A percentile compares a stretch with the other conserved stretches of the same genome.
These are phyloP conservation scores for Chiua virens DNA, from an alignment of 768 basidiomycete species.

Conservation along the genomic window DNA sequence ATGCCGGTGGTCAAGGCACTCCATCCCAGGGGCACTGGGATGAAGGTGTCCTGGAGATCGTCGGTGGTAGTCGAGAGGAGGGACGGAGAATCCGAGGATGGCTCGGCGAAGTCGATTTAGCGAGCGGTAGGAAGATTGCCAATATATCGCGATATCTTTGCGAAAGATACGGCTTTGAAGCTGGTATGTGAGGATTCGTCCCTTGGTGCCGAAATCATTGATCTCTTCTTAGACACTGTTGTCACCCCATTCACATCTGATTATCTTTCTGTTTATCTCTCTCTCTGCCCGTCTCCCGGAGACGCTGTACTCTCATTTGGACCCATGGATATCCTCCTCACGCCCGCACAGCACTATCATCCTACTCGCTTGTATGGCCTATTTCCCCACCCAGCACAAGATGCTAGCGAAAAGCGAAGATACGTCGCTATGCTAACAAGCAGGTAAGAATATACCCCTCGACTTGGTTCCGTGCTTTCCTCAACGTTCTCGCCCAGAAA, in stretches of 20 bases:
- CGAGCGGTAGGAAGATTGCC: constrained; percentile 62
- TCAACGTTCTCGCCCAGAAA: constrained; percentile 47
- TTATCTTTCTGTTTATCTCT: constrained; percentile 74
- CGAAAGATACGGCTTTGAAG: constrained; percentile 79
- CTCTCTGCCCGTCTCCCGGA: constrained; percentile 65
- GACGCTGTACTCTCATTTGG: constrained; percentile 81
- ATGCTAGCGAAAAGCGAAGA: constrained; percentile 66
- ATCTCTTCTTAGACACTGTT: constrained; percentile 52
- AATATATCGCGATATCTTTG: constrained; percentile 73
- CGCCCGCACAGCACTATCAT: constrained; percentile 72
- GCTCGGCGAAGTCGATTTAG: constrained; percentile 80
- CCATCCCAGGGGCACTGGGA: constrained; percentile 67
- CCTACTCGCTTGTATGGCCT: constrained; percentile 74
- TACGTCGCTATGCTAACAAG: constrained; percentile 73
- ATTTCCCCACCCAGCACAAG: constrained; percentile 82
- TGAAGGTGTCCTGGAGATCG: constrained; percentile 72
- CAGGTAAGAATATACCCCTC: constrained; percentile 44
- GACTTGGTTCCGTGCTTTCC: neutral
- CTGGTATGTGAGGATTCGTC: constrained; percentile 43
- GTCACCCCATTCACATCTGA: constrained; percentile 78
- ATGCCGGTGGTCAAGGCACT: constrained; percentile 32
- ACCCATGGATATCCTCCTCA: constrained; percentile 75
- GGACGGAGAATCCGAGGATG: constrained; percentile 70
- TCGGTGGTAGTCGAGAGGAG: constrained; percentile 75
- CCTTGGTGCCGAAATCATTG: neutral